A percentile compares a stretch with the other conserved stretches of the same genome.
phyloP scores from a whole-genome alignment of 1,284 basidiomycete species.

The Leccinum solheimii region DNA sequence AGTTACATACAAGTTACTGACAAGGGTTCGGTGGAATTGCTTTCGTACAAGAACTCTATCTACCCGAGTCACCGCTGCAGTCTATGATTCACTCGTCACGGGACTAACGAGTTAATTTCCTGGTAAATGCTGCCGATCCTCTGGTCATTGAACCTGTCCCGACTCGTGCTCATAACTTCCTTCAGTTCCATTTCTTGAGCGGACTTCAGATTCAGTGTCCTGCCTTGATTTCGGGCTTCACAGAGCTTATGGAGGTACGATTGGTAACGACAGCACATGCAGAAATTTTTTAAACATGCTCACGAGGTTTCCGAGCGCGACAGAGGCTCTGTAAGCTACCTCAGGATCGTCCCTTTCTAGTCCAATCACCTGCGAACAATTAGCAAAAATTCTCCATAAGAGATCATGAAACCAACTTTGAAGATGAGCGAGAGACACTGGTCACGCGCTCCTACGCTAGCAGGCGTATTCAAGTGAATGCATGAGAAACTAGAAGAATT shows the following conservation, averaged over 20 bases:
- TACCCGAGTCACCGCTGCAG: neutral
- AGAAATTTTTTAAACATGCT: conserved; percentile 30
- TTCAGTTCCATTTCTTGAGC: conserved; percentile 38
- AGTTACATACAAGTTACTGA: neutral
- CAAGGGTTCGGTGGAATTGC: neutral
- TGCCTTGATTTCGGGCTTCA: conserved; percentile 42
- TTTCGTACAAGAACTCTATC: neutral
- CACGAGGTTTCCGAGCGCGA: conserved; percentile 89
- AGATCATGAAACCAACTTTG: conserved; percentile 40
- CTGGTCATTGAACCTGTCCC: conserved; percentile 53
- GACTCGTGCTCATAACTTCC: conserved; percentile 42
- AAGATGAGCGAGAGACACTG: conserved; percentile 48
- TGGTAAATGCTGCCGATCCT: conserved; percentile 52
- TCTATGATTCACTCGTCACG: conserved; percentile 3
- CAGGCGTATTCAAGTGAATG: conserved; percentile 44
- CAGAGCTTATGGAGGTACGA: conserved; percentile 42
- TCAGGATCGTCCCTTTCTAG: conserved; percentile 78
- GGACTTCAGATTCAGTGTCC: conserved; percentile 41
- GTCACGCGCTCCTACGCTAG: conserved; percentile 36
- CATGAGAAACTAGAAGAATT: conserved; percentile 58
- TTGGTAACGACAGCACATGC: neutral
- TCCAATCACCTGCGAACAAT: conserved; percentile 53
- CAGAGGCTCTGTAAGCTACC: conserved; percentile 79
- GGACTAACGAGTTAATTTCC: conserved; percentile 46
- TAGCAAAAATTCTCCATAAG: conserved; percentile 10